Evolutionary conservation across 2,329 filamentous ascomycete genomes (phyloP).

Genomic region (Cytospora chrysosperma): DNA sequence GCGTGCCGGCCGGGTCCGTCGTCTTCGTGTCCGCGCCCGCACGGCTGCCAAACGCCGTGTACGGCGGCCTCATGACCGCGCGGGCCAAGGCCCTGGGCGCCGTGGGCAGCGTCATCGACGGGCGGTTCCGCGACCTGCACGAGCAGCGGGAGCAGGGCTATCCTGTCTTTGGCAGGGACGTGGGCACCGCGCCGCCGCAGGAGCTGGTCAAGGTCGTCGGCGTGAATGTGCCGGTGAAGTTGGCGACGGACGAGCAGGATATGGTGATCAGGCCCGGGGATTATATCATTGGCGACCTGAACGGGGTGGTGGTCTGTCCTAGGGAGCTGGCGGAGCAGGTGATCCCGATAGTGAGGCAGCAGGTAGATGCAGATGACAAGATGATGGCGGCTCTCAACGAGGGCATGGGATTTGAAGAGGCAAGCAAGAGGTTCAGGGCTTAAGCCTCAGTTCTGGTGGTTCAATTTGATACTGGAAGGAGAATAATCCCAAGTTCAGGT

Average conservation of each 20-base stretch:
- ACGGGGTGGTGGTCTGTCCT: slow-evolving; percentile 46
- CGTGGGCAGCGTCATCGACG: slow-evolving; percentile 51
- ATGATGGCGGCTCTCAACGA: slow-evolving; percentile 41
- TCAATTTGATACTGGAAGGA: not conserved
- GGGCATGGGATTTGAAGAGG: slow-evolving; percentile 45
- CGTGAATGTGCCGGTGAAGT: slow-evolving; percentile 41
- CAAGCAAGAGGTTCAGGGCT: slow-evolving; percentile 42
- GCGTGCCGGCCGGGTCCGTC: slow-evolving; percentile 45
- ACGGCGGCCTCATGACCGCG: slow-evolving; percentile 54
- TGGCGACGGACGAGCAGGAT: slow-evolving; percentile 39
- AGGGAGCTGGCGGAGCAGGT: slow-evolving; percentile 39
- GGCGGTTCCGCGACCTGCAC: slow-evolving; percentile 51
- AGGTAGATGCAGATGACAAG: slow-evolving; percentile 42
- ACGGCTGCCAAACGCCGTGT: slow-evolving; percentile 48
- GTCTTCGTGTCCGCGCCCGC: slow-evolving; percentile 51
- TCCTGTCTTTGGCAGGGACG: slow-evolving; percentile 46
- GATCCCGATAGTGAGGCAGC: slow-evolving; percentile 41
- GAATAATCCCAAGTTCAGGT: no score
- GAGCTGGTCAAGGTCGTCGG: slow-evolving; percentile 43
- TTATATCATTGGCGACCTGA: slow-evolving; percentile 45
- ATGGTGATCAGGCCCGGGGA: slow-evolving; percentile 42
- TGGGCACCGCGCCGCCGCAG: slow-evolving; percentile 44
- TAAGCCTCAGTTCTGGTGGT: not conserved
- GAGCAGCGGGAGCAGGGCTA: slow-evolving; percentile 51
- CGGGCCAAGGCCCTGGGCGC: slow-evolving; percentile 45